Evolutionary conservation across 768 basidiomycete species (phyloP).

Genomic region (button mushroom (Agaricus bisporus)): DNA sequence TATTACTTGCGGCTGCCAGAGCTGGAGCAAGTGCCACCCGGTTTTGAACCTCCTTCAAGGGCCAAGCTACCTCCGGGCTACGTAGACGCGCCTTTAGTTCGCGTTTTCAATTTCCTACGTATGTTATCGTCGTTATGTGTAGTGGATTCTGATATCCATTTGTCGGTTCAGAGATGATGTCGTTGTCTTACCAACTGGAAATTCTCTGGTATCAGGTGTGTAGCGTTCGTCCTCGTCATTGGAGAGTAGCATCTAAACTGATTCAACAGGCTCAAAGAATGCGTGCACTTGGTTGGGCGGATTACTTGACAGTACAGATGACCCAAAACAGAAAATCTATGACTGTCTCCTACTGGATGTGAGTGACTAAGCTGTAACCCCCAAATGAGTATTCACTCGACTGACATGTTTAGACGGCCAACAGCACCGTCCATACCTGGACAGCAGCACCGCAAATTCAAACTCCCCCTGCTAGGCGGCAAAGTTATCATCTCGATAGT

Average conservation of each 20-base stretch:
- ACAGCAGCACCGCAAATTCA: constrained; percentile 26
- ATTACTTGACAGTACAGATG: constrained; percentile 69
- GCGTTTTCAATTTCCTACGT: constrained; percentile 89
- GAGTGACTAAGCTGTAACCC: constrained; percentile 19
- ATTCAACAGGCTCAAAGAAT: constrained; percentile 57
- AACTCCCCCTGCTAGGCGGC: constrained; percentile 61
- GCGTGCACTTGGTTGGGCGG: constrained; percentile 82
- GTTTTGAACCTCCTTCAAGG: constrained; percentile 32
- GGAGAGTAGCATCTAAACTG: constrained; percentile 11
- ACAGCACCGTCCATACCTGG: constrained; percentile 21
- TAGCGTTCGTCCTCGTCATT: background rate
- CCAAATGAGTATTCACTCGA: background rate
- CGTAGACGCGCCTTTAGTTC: constrained; percentile 77
- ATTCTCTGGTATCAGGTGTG: constrained; percentile 73
- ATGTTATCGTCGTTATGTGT: constrained; percentile 22
- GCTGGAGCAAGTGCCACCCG: constrained; percentile 31
- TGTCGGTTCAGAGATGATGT: constrained; percentile 68
- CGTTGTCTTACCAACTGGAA: constrained; percentile 88
- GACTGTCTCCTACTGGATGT: constrained; percentile 87
- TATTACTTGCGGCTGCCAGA: constrained; percentile 50
- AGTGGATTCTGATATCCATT: constrained; percentile 1
- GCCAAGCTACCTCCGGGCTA: constrained; percentile 53
- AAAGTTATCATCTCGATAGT: constrained; percentile 67
- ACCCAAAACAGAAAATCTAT: constrained; percentile 61
- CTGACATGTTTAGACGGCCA: constrained; percentile 18